A percentile compares a stretch with the other conserved stretches of the same genome.
Conservation (phyloP, 1,284 basidiomycete species). For the Ganoderma leucocontextum region DNA sequence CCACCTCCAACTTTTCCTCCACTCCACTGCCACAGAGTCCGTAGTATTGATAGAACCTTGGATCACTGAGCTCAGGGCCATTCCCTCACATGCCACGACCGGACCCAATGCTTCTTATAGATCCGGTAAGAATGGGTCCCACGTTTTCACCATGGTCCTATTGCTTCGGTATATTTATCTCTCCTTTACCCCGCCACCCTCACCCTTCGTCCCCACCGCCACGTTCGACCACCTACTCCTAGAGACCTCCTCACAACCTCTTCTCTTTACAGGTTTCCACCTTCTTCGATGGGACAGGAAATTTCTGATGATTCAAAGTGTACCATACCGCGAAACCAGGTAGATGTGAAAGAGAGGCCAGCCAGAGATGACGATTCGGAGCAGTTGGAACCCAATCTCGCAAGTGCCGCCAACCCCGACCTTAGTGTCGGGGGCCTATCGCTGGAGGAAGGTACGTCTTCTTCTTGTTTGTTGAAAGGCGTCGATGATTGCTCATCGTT, state of each 20-base stretch:
- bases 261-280: constrained; percentile 17
- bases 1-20: not conserved
- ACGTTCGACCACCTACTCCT: not conserved
- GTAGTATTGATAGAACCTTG: not conserved
- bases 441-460: constrained; percentile 29
- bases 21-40: not conserved
- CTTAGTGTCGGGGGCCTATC: constrained; percentile 29
- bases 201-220: not conserved
- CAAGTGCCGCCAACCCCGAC: constrained; percentile 13
- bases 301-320: constrained; percentile 7
- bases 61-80: not conserved
- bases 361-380: constrained; percentile 20
- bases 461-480: not conserved
- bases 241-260: constrained; percentile 7
- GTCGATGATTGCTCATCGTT: not conserved
- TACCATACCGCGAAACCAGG: constrained; percentile 10
- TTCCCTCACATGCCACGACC: constrained; percentile 1
- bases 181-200: not conserved
- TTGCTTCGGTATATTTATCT: not conserved
- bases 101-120: constrained; percentile 13
- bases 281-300: constrained; percentile 9
- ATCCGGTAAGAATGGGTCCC: not conserved
- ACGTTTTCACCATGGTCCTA: not conserved
- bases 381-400: constrained; percentile 18
- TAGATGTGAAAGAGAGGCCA: constrained; percentile 23